Percentiles rank a stretch among this genome's conserved stretches.
phyloP scores from a whole-genome alignment of 2,329 filamentous ascomycete genomes.

The Helotiales sp. region DNA sequence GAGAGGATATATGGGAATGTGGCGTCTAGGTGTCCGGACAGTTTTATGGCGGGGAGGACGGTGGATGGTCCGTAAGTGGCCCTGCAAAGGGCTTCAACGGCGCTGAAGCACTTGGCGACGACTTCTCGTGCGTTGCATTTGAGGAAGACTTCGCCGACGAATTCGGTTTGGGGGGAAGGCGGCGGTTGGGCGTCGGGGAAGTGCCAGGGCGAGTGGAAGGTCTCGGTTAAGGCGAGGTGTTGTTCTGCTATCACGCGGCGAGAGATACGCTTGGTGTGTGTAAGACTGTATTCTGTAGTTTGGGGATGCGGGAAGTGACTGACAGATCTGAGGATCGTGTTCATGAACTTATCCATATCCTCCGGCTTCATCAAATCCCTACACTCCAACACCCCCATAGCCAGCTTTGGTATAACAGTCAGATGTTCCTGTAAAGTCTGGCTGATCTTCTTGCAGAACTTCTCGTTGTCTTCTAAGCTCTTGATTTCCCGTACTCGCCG shows the following conservation, averaged over 20 bases:
- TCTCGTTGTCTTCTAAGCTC: slow-evolving; percentile 86
- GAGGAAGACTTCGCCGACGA: slow-evolving; percentile 94
- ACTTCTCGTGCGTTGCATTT: slow-evolving; percentile 91
- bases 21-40: slow-evolving; percentile 84
- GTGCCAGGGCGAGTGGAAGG: slow-evolving; percentile 89
- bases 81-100: slow-evolving; percentile 75
- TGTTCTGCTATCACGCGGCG: slow-evolving; percentile 97
- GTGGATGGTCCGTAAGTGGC: slow-evolving; percentile 75
- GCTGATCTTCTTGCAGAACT: slow-evolving; percentile 79
- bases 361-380: slow-evolving; percentile 79
- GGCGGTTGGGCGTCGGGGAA: slow-evolving; percentile 78
- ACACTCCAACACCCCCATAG: slow-evolving; percentile 93
- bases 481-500: slow-evolving; percentile 84
- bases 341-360: slow-evolving; percentile 93
- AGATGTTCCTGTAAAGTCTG: slow-evolving; percentile 85
- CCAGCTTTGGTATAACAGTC: slow-evolving; percentile 89
- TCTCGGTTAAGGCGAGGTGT: slow-evolving; percentile 92
- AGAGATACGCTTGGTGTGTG: slow-evolving; percentile 75
- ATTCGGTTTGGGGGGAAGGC: slow-evolving; percentile 62
- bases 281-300: slow-evolving; percentile 3
- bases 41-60: slow-evolving; percentile 77
- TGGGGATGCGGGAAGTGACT: slow-evolving; percentile 40
- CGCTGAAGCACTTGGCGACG: slow-evolving; percentile 78
- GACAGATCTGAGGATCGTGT: slow-evolving; percentile 86
- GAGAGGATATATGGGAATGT: slow-evolving; percentile 96